Evolutionary conservation across 2,329 filamentous ascomycete genomes (phyloP).

Genomic region (Alternaria gansuensis): DNA sequence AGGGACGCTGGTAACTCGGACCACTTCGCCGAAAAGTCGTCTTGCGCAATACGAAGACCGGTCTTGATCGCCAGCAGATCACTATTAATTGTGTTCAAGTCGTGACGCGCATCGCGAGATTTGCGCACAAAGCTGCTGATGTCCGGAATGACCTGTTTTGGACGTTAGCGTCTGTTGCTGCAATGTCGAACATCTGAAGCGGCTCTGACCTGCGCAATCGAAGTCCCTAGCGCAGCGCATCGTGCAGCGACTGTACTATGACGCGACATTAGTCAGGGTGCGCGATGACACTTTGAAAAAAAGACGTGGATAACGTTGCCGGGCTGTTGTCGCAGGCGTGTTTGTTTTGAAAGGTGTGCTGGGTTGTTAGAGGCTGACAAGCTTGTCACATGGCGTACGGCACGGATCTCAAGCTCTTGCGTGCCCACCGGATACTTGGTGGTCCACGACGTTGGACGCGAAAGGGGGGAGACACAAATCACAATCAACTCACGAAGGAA

Average conservation of each 20-base stretch:
- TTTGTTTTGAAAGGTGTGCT: conserved; percentile 5
- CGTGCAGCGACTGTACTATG: conserved; percentile 45
- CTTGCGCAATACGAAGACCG: conserved; percentile 44
- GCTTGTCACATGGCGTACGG: conserved; percentile 22
- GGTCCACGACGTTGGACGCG: conserved; percentile 5
- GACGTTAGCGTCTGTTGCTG: conserved; percentile 23
- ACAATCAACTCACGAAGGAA: conserved; percentile 6
- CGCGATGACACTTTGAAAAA: conserved; percentile 12
- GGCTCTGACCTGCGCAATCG: conserved; percentile 41
- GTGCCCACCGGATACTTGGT: conserved; percentile 19
- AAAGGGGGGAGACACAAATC: conserved; percentile 9
- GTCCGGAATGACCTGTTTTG: conserved; percentile 41
- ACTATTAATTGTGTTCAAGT: conserved; percentile 45
- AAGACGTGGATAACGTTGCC: conserved; percentile 1
- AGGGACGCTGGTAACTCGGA: conserved; percentile 34
- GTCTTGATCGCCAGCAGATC: conserved; percentile 47
- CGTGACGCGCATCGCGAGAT: conserved; percentile 44
- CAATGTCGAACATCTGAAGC: conserved; percentile 10
- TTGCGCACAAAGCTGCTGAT: conserved; percentile 44
- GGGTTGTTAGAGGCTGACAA: conserved; percentile 19
- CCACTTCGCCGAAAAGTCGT: conserved; percentile 40
- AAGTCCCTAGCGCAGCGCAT: conserved; percentile 45
- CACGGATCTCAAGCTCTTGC: conserved; percentile 24
- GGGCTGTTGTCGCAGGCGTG: conserved; percentile 6
- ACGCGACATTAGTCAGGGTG: conserved; percentile 34